Evolutionary conservation across 1,284 basidiomycete genomes (phyloP).

Genomic region (Boletellus deceptivus): DNA sequence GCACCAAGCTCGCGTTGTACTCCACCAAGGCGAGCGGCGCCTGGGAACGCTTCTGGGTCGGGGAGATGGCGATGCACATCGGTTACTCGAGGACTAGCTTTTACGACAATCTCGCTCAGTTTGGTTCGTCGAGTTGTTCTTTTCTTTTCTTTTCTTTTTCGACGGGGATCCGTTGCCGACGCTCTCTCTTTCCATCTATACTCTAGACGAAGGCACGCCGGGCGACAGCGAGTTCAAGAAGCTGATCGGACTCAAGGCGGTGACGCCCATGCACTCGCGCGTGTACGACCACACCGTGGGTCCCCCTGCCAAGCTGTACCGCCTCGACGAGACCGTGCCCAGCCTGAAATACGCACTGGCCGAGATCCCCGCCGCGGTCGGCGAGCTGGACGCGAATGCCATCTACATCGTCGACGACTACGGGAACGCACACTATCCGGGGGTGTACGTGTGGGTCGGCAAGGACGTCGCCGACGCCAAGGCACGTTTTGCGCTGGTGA

Average conservation of each 20-base stretch:
- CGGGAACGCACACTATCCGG: slow-evolving; percentile 30
- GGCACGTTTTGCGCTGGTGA: slow-evolving; percentile 48
- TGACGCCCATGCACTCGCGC: slow-evolving; percentile 21
- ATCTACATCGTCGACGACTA: slow-evolving; percentile 48
- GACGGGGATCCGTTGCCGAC: too few species aligned
- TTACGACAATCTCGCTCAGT: slow-evolving; percentile 48
- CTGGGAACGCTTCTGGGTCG: slow-evolving; percentile 56
- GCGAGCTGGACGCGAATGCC: slow-evolving; percentile 44
- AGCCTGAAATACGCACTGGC: slow-evolving; percentile 31
- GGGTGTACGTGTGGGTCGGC: slow-evolving; percentile 60
- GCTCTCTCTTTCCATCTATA: neutral
- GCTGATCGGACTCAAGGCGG: slow-evolving; percentile 20
- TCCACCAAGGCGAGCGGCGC: slow-evolving; percentile 48
- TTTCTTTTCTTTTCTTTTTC: neutral
- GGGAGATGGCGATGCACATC: slow-evolving; percentile 54
- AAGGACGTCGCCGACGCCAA: slow-evolving; percentile 41
- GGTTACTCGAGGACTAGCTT: slow-evolving; percentile 40
- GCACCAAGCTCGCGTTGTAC: slow-evolving; percentile 48
- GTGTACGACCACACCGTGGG: slow-evolving; percentile 11
- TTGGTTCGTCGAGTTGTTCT: slow-evolving; percentile 38
- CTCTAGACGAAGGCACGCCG: slow-evolving; percentile 49
- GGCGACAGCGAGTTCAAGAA: slow-evolving; percentile 47
- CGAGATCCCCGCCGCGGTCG: slow-evolving; percentile 10
- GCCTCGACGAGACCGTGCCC: slow-evolving; percentile 42
- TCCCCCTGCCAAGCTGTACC: slow-evolving; percentile 38